A percentile compares a stretch with the other conserved stretches of the same genome.
These are phyloP conservation scores for Spiraea crenata DNA, from an alignment of 331 rosid species.

Conservation along the genomic window DNA sequence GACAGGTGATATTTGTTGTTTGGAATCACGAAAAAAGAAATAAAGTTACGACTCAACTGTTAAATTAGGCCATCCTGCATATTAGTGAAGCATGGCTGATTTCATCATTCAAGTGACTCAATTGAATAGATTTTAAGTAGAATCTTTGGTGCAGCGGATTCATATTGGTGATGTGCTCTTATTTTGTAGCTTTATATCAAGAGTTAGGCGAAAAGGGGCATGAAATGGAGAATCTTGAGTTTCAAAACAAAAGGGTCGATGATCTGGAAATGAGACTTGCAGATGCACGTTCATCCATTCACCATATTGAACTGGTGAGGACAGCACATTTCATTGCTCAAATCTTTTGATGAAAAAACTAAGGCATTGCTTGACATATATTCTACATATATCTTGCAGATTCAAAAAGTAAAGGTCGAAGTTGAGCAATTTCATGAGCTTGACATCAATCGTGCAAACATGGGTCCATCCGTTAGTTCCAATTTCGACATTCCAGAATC, in stretches of 20 bases:
- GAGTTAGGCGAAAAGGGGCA: conserved; percentile 89
- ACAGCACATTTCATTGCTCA: conserved; percentile 9
- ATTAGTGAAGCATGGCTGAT: background rate
- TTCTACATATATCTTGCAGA: conserved; percentile 42
- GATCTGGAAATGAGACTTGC: conserved; percentile 76
- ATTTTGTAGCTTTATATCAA: conserved; percentile 66
- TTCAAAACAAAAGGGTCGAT: conserved; percentile 59
- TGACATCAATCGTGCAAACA: conserved; percentile 54
- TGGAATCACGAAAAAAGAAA: too few species aligned
- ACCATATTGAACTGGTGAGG: conserved; percentile 88
- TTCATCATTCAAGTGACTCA: background rate
- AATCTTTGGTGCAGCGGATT: background rate
- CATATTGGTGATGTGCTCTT: conserved; percentile 10
- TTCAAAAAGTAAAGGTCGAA: conserved; percentile 57
- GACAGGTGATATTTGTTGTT: conserved; percentile 44
- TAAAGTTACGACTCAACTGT: background rate
- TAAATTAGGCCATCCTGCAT: background rate
- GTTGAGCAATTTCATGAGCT: conserved; percentile 49
- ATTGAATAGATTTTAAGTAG: background rate
- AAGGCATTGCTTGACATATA: conserved; percentile 7
- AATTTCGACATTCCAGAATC: conserved; percentile 96
- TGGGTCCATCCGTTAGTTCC: conserved; percentile 47
- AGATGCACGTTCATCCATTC: conserved; percentile 78
- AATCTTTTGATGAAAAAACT: background rate
- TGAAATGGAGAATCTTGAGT: conserved; percentile 87